Percentiles rank a stretch among this genome's conserved stretches.
Conservation (phyloP, 495 filamentous ascomycete genomes). For the Xylona heveae region DNA sequence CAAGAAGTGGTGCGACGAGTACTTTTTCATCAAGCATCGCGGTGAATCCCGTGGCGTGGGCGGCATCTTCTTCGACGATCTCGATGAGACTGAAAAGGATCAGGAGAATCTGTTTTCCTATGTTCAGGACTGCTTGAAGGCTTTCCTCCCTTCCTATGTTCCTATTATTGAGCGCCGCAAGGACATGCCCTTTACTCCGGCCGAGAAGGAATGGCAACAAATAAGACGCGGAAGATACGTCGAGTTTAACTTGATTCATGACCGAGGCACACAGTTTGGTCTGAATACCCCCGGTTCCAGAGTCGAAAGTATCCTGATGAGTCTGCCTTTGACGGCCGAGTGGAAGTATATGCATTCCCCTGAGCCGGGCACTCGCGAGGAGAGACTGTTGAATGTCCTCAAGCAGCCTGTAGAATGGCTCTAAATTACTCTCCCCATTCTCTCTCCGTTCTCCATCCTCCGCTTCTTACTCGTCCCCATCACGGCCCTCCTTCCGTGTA, state of each 20-base stretch:
- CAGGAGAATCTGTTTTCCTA: slow-evolving; percentile 89
- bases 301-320: slow-evolving; percentile 95
- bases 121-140: slow-evolving; percentile 57
- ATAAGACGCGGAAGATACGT: slow-evolving; percentile 83
- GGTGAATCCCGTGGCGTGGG: slow-evolving; percentile 76
- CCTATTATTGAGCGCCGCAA: slow-evolving; percentile 75
- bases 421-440: too few species aligned
- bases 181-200: slow-evolving; percentile 67
- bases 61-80: slow-evolving; percentile 97
- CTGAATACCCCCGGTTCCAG: slow-evolving; percentile 80
- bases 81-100: slow-evolving; percentile 67
- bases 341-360: slow-evolving; percentile 93
- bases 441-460: slow-evolving; percentile 5
- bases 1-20: slow-evolving; percentile 97
- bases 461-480: slow-evolving; percentile 1
- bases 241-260: slow-evolving; percentile 96
- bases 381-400: slow-evolving; percentile 60
- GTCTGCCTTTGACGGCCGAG: slow-evolving; percentile 72
- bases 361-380: slow-evolving; percentile 50
- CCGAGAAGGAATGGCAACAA: slow-evolving; percentile 93
- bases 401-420: slow-evolving; percentile 82
- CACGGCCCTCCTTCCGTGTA: too few species aligned
- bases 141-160: slow-evolving; percentile 81
- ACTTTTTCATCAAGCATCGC: slow-evolving; percentile 86
- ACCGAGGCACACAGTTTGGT: slow-evolving; percentile 87